These are phyloP conservation scores for Leonotis leonurus DNA, from an alignment of 257 asterid genomes.

Conservation along the genomic window DNA sequence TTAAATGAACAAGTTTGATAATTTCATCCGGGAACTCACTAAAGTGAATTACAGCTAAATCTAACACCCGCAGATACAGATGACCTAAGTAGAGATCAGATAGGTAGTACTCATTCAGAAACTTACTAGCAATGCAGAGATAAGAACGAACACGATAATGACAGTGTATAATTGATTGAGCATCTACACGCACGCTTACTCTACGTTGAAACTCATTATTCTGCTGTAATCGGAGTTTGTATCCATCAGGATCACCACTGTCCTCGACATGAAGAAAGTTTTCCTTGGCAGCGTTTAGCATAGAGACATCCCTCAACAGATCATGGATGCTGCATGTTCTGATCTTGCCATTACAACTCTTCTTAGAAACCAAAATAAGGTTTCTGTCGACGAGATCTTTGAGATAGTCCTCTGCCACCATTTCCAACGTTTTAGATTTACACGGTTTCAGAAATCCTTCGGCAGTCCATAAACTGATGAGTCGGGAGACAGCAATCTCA, in stretches of 20 bases:
- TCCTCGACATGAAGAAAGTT: not conserved
- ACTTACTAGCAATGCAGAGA: no score
- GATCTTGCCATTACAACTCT: not conserved
- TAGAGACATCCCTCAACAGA: not conserved
- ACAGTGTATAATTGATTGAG: no score
- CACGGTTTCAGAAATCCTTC: not conserved
- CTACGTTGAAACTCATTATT: not conserved
- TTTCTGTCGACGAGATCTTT: not conserved
- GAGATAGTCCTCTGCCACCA: not conserved
- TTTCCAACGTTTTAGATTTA: not conserved
- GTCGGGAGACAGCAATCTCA: not conserved
- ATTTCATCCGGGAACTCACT: no score
- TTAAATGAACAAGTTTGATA: not conserved
- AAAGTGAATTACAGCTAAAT: no score
- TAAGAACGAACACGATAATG: no score
- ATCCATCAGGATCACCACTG: not conserved
- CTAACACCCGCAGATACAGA: no score
- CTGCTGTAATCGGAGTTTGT: not conserved
- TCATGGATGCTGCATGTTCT: not conserved
- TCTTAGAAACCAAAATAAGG: not conserved
- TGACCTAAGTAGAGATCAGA: no score
- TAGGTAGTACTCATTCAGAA: no score
- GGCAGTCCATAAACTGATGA: not conserved
- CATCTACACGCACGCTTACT: not conserved
- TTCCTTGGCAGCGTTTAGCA: not conserved